Percentiles rank a stretch among this genome's conserved stretches.
Evolutionary conservation across 306 rosid genomes (phyloP).

Genomic region (Carpinus fangiana): DNA sequence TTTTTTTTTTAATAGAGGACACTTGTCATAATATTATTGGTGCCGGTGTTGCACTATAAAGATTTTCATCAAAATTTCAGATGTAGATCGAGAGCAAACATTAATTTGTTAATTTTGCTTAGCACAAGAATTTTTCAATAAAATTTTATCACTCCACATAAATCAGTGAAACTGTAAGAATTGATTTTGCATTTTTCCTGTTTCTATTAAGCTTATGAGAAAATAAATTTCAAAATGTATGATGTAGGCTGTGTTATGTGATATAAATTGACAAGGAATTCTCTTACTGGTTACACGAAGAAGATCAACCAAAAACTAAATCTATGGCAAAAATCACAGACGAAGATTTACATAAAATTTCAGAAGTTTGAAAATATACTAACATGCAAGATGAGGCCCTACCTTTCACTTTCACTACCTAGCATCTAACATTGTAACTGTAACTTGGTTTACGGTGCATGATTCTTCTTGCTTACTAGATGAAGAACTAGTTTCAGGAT

Average conservation of each 20-base stretch:
- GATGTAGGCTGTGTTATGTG: not conserved
- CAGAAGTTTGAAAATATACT: slow-evolving; percentile 20
- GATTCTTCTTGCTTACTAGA: slow-evolving; percentile 65
- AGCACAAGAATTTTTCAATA: too few relatives aligned
- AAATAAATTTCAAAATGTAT: not conserved
- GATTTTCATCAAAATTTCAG: too few relatives aligned
- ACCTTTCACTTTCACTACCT: slow-evolving; percentile 42
- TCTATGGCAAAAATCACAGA: slow-evolving; percentile 25
- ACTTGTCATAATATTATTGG: too few relatives aligned
- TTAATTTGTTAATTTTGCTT: too few relatives aligned
- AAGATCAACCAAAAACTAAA: slow-evolving; percentile 26
- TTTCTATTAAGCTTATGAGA: too few relatives aligned
- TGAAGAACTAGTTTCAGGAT: slow-evolving; percentile 57
- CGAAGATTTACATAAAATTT: slow-evolving; percentile 18
- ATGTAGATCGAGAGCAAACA: too few relatives aligned
- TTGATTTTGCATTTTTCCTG: too few relatives aligned
- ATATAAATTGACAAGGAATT: slow-evolving; percentile 7
- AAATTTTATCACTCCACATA: too few relatives aligned
- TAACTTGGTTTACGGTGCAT: slow-evolving; percentile 68
- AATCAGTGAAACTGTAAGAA: too few relatives aligned
- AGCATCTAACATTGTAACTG: slow-evolving; percentile 63
- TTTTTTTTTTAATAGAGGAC: too few relatives aligned
- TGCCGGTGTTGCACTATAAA: too few relatives aligned
- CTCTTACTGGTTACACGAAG: slow-evolving; percentile 34
- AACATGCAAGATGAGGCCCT: slow-evolving; percentile 15